Base-by-base conservation (phyloP, 495 filamentous ascomycete genomes). In the Penicillium cataractarum region DNA sequence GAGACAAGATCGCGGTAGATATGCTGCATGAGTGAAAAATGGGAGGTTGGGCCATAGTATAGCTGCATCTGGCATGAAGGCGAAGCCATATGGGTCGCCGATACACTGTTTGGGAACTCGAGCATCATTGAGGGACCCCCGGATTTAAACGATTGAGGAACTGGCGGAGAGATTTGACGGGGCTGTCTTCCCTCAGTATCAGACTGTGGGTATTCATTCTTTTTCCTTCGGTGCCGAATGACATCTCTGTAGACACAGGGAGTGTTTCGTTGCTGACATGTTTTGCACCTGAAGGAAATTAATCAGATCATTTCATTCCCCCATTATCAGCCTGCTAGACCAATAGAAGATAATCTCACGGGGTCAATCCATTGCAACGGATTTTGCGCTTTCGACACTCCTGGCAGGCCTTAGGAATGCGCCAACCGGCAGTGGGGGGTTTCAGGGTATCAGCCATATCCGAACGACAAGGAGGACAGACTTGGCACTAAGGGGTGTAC, bases 361-460 rank as follows among this genome's bases (percentile, higher is more conserved):
- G 78, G 17, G 68, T 69, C 40, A 63, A 51, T 31, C 78, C 78
- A 54, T 76, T 78, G 66, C 78, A 81, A 22, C 74, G 73, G 67
- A 81, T 80, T 64, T 81, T 81, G 59, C 77, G 67, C 56, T 75
- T 76, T 15, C 78, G 71, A 53, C 78, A 81, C 61, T 79, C 76
- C 59, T 81, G 70, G 52, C 78, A 81, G 0, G 78, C 78, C 40
- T 79, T 79, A 46, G 78, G 68, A 39, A 77, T 78, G 27, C 78
- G 75, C 76, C 75, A 78, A 10, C 68, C 68, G 2, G 67, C 7
- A 19, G 68, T 68, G 9, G 68, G 21, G 27, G 63, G 31, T 49
- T 62, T 58, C 7, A 64, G 60, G 15, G 68, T 35, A 40, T 77
- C 73, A 55, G 63, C 64, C 77, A 79, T 78, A 61, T 61, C 61